Evolutionary conservation across 2,329 filamentous ascomycete genomes (phyloP).

Genomic region (Phoma herbarum): DNA sequence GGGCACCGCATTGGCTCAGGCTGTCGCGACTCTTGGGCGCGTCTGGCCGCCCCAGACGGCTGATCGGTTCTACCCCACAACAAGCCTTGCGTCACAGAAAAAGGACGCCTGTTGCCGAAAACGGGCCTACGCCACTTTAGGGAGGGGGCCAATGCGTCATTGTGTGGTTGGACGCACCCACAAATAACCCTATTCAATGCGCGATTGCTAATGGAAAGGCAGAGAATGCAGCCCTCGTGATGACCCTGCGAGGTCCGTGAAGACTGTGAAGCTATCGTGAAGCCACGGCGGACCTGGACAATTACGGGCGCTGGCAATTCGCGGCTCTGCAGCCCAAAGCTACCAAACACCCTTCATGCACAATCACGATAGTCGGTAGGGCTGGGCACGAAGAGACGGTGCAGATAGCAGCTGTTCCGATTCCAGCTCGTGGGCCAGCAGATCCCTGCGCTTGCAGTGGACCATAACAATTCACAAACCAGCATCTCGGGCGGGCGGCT

Average conservation of each 20-base stretch:
- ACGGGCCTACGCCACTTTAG: slow-evolving; percentile 28
- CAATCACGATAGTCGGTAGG: slow-evolving; percentile 28
- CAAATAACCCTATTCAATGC: slow-evolving; percentile 16
- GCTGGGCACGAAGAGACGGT: slow-evolving; percentile 32
- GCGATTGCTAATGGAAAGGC: slow-evolving; percentile 22
- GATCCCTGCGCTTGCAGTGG: slow-evolving; percentile 27
- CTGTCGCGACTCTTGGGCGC: slow-evolving; percentile 18
- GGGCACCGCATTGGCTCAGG: slow-evolving; percentile 20
- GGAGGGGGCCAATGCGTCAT: slow-evolving; percentile 28
- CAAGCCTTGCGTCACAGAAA: slow-evolving; percentile 27
- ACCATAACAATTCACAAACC: slow-evolving; percentile 25
- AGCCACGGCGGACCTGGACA: slow-evolving; percentile 1
- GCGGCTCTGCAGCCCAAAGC: slow-evolving; percentile 21
- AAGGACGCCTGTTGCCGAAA: slow-evolving; percentile 23
- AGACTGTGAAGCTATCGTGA: slow-evolving; percentile 11
- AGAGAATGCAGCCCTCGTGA: slow-evolving; percentile 22
- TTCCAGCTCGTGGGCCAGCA: slow-evolving; percentile 38
- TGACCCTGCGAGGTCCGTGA: slow-evolving; percentile 10
- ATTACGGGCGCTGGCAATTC: slow-evolving; percentile 23
- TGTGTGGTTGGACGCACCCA: slow-evolving; percentile 23
- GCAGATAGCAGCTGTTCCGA: slow-evolving; percentile 37
- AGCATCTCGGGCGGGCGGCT: slow-evolving; percentile 38
- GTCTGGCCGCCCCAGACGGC: slow-evolving; percentile 24
- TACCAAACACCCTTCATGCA: slow-evolving; percentile 9
- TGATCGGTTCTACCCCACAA: slow-evolving; percentile 25